A percentile compares a stretch with the other conserved stretches of the same genome.
phyloP scores from a whole-genome alignment of 305 asterid species.

The Andrographis paniculata region DNA sequence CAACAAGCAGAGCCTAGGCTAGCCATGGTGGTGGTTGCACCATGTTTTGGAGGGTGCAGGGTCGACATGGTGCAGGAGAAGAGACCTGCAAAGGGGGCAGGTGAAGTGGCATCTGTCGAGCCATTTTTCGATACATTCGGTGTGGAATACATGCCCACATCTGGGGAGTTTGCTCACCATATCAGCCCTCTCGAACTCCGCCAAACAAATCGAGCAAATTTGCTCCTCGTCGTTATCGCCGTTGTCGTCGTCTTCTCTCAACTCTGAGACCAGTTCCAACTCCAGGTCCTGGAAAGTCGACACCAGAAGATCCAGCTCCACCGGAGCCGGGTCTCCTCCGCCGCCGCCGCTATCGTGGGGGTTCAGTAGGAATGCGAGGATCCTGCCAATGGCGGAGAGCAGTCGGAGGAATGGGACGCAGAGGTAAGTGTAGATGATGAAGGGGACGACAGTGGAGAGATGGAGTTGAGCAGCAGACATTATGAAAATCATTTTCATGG shows the following conservation, averaged over 20 bases:
- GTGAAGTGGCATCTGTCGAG: conserved; percentile 29
- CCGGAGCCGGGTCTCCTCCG: neutral
- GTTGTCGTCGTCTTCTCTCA: neutral
- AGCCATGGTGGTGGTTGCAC: conserved; percentile 1
- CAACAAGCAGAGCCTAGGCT: neutral
- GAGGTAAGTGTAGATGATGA: conserved; percentile 26
- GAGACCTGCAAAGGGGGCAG: conserved; percentile 37
- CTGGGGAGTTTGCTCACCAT: conserved; percentile 28
- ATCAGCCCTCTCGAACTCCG: conserved; percentile 28
- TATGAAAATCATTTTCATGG: conserved; percentile 1
- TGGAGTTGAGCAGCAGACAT: conserved; percentile 18
- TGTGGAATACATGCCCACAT: conserved; percentile 37
- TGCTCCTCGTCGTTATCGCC: neutral
- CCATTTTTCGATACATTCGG: conserved; percentile 34
- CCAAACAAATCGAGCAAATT: conserved; percentile 33
- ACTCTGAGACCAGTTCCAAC: too few relatives aligned
- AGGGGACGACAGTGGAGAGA: conserved; percentile 12
- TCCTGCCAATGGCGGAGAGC: neutral
- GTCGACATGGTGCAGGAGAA: conserved; percentile 18
- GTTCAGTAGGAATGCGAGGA: conserved; percentile 9
- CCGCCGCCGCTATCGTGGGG: conserved; percentile 14
- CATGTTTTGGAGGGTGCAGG: conserved; percentile 16
- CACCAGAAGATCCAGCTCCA: conserved; percentile 19
- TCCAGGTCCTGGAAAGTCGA: conserved; percentile 11
- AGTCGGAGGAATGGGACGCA: conserved; percentile 22